Base-by-base conservation (phyloP, 305 asterid species). In the Plantago lanceolata region DNA sequence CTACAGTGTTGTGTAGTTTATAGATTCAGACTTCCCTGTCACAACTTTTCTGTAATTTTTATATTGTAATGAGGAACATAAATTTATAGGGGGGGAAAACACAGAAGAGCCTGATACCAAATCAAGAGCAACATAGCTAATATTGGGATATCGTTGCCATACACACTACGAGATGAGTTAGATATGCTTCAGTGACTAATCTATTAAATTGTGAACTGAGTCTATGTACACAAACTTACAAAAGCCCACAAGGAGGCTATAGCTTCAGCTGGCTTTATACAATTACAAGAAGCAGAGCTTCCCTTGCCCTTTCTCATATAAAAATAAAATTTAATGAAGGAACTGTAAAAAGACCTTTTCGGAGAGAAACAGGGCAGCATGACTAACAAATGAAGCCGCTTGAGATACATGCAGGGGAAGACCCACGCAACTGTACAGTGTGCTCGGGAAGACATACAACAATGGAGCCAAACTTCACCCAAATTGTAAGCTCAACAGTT, bases 161-260 rank as follows among this genome's bases (percentile, higher is more conserved):
- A 12, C 37, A 47, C n/a, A 43, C 12, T 6, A 18, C 9, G 14
- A 37, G 29, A 59, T 19, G 21, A 43, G 19, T 19, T 19, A 59
- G 19, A 21, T 12, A 21, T 43, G 60, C 53, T n/a, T 48, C 8
- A 57, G 64, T 59, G 71, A 52, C 26, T 57, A 65, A 71, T 75
- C 77, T 74, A 68, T 68, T 75, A 28, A 47, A 48, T 64, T 64
- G 76, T 58, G 67, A 70, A 67, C 61, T 73, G 67, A 65, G 51
- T 75, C 43, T 83, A 84, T 82, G 64, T 85, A 87, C 87, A 87
- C 71, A 18, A 68, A 77, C 85, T 90, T 87, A 85, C 93, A 84
- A 24, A 71, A 2, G 79, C 78, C 80, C 61, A 55, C 58, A 51
- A 58, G 70, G 55, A 76, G 76, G 77, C 75, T 61, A 71, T 70